Evolutionary conservation across 805 yeast genomes (phyloP), one percentile per base, ranked within the genome.

Genomic region (Teunomyces pallodes): DNA sequence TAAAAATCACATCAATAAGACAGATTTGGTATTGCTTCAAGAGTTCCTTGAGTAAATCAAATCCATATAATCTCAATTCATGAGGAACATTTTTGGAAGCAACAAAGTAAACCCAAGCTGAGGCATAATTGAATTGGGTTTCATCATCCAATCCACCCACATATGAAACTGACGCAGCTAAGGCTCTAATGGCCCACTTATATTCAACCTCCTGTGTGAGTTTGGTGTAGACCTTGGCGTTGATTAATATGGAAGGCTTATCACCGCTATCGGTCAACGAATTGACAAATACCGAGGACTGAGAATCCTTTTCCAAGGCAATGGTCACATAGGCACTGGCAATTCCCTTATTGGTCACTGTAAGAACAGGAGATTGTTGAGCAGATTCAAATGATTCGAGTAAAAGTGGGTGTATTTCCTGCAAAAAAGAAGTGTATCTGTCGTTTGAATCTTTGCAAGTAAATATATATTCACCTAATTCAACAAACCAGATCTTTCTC

Each of bases 401-500:
- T 28, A 70, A 52, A n/a, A 58, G 46, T 2, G 67, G 63, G 14
- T 48, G 51, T n/a, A 67, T 45, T 6, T 54, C 52, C 8, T 50
- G 38, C 10, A 55, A 36, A 24, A 46, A 31, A 42, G 46, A 10
- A 1, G 30, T 41, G 8, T 28, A 20, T 17, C 16, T 44, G 10
- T 26, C 28, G 13, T 9, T 35, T 20, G 46, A 16, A 12, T 24
- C 9, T 5, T 49, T 45, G 6, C 49, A 17, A 1, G 46, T 32
- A 3, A 39, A 9, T 3, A 41, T 43, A 28, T 58, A 45, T 1
- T 61, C 54, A 4, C 81, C 84, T 12, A 86, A 58, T 31, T 79
- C 65, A 32, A 74, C 59, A 47, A 77, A 75, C 97, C 97, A 92
- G 16, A 81, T 67, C 58, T 80, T 81, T 54, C 86, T 79, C 20